phyloP scores from a whole-genome alignment of 306 rosid genomes.

The Urtica urens region DNA sequence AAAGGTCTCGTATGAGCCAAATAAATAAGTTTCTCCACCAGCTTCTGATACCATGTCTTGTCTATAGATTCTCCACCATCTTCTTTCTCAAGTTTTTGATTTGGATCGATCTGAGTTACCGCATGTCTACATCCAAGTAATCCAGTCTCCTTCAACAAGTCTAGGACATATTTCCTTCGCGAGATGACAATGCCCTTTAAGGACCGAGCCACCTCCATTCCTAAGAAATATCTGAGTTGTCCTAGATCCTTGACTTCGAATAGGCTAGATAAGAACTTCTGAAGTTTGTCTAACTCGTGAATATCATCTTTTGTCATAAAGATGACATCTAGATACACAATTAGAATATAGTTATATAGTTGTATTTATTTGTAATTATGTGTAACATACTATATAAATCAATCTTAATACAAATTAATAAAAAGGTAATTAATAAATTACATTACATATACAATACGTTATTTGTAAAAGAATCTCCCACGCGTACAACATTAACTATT shows the following conservation, averaged over 20 bases:
- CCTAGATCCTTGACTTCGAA: not conserved
- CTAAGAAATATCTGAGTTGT: no score
- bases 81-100: not conserved
- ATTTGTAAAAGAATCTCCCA: no score
- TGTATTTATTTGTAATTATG: not conserved
- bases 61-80: not conserved
- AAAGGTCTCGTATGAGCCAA: not conserved
- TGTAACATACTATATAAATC: no score
- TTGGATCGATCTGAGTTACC: not conserved
- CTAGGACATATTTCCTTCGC: no score
- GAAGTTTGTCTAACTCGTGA: no score
- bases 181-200: no score
- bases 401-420: no score
- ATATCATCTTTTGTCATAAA: not conserved
- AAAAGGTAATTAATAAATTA: no score
- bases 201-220: no score
- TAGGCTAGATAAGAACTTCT: not conserved
- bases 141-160: not conserved
- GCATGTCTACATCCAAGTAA: not conserved
- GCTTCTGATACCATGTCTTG: not conserved
- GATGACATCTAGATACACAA: not conserved
- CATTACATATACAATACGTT: no score
- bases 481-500: no score
- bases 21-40: not conserved
- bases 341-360: not conserved